phyloP scores from a whole-genome alignment of 2,329 filamentous ascomycete genomes.

The Pseudogymnoascus sp. region DNA sequence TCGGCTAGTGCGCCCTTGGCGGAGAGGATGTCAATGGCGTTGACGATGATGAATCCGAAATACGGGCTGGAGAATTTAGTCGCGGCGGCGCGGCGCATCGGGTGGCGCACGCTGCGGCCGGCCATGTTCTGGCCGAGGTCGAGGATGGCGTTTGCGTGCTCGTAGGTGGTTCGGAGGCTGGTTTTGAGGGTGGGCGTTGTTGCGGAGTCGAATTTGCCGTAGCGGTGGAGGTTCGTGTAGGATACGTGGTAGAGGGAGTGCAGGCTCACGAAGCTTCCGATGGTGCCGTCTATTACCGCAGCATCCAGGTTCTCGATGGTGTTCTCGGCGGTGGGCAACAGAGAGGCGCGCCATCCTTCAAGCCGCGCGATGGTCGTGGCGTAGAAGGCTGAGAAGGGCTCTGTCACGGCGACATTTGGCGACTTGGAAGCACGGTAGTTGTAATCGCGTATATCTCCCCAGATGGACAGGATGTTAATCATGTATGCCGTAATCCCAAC shows the following conservation, averaged over 20 bases:
- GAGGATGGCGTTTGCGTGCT: conserved; percentile 46
- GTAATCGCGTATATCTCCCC: conserved; percentile 55
- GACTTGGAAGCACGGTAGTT: conserved; percentile 45
- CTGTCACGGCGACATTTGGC: conserved; percentile 25
- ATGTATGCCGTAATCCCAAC: conserved; percentile 51
- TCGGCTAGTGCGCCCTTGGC: conserved; percentile 47
- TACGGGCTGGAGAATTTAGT: conserved; percentile 47
- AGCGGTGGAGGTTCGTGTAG: conserved; percentile 57
- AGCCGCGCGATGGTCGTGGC: conserved; percentile 43
- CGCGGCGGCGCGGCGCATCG: conserved; percentile 3
- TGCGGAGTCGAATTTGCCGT: conserved; percentile 40
- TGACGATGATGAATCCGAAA: conserved; percentile 51
- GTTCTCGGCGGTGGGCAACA: conserved; percentile 49
- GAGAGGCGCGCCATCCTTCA: conserved; percentile 47
- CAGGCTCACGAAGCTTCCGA: conserved; percentile 53
- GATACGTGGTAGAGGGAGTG: conserved; percentile 60
- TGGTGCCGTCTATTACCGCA: conserved; percentile 43
- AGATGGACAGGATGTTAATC: conserved; percentile 55
- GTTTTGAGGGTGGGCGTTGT: conserved; percentile 34
- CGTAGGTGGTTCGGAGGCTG: conserved; percentile 40
- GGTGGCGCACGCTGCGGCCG: conserved; percentile 25
- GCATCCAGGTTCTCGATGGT: conserved; percentile 48
- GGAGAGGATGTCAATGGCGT: conserved; percentile 59
- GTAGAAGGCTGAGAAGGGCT: conserved; percentile 38
- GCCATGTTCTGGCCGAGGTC: conserved; percentile 38